Evolutionary conservation across 23 red algal species (phyloP), one percentile per base, ranked within the genome.

Genomic region (Chondrus crispus): DNA sequence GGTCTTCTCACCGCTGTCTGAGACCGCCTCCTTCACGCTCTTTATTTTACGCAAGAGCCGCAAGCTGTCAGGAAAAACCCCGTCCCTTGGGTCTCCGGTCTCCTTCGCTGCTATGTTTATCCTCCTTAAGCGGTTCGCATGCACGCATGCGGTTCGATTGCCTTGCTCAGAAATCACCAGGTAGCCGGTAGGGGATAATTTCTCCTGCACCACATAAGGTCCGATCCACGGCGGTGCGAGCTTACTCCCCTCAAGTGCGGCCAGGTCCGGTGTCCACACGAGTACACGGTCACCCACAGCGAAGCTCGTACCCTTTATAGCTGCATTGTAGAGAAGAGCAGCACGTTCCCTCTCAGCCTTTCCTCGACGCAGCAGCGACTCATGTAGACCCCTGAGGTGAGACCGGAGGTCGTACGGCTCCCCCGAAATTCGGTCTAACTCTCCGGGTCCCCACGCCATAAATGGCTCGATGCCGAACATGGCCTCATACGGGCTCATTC

Each of bases 11-110:
- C n/a, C n/a, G n/a, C n/a, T n/a, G n/a, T n/a, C n/a, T n/a, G n/a
- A n/a, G n/a, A n/a, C n/a, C n/a, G n/a, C n/a, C n/a, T n/a, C n/a
- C n/a, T n/a, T n/a, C n/a, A n/a, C n/a, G n/a, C n/a, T n/a, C n/a
- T n/a, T n/a, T n/a, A n/a, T n/a, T n/a, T n/a, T n/a, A n/a, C n/a
- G n/a, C n/a, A 76, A 38, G n/a, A 76, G 28, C 24, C 28, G 71
- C 71, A 76, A 37, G 19, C 71, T 37, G 55, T 83, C 78, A 9
- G 78, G 78, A 38, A 26, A 83, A 4, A 83, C 46, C 46, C 78
- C 52, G 41, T 9, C 78, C 78, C 35, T 45, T 47, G 78, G 78
- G 52, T 63, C 78, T 28, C 46, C 47, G 24, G 24, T 60, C 7
- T 52, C 24, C 26, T 35, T 28, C 30, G 52, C 46, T 29, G 46